Evolutionary conservation across 1,284 basidiomycete genomes (phyloP), one percentile per base, ranked within the genome.

Genomic region (Microbotryum scabiosae): DNA sequence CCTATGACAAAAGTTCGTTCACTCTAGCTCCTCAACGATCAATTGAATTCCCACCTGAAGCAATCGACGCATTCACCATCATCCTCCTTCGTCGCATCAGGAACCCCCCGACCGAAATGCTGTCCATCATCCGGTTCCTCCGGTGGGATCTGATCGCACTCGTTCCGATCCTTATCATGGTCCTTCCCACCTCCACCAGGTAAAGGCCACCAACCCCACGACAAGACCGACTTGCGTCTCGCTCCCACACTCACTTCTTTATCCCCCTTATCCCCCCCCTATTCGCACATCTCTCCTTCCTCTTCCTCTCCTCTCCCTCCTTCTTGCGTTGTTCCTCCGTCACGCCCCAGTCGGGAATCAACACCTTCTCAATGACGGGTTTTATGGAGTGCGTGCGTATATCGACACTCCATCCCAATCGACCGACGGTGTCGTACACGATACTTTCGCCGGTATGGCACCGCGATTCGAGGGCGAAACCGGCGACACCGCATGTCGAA

Each of bases 361-460:
- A 75, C 7, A 96, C 74, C 61, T 84, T 81, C 41, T 85, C 82
- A 65, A 94, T 84, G 50, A 94, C 77, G 51, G 85, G 80, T 52
- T 80, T 81, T 70, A 97, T 92, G 32, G 82, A 77, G 72, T 96
- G 92, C 44, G 82, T 85, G 51, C 84, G 78, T n/a, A 90, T 74
- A 67, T 87, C 84, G 43, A 87, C 85, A 18, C 78, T 76, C 94
- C 94, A 97, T 5, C 85, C 84, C 44, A 88, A 80, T 71, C 85
- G 83, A 10, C 81, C 82, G 30, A 94, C 86, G 0, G 92, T 91
- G 73, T 97, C 92, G 73, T 91, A 97, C 14, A 88, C 78, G 60
- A 91, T 85, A 14, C 84, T 84, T 76, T 86, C 83, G 48, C 93
- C 93, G 0, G 87, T 80, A 72, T 93, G 91, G 72, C 91, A 96